phyloP scores from a whole-genome alignment of 2,329 filamentous ascomycete genomes.

The Colletotrichum euphorbiae region DNA sequence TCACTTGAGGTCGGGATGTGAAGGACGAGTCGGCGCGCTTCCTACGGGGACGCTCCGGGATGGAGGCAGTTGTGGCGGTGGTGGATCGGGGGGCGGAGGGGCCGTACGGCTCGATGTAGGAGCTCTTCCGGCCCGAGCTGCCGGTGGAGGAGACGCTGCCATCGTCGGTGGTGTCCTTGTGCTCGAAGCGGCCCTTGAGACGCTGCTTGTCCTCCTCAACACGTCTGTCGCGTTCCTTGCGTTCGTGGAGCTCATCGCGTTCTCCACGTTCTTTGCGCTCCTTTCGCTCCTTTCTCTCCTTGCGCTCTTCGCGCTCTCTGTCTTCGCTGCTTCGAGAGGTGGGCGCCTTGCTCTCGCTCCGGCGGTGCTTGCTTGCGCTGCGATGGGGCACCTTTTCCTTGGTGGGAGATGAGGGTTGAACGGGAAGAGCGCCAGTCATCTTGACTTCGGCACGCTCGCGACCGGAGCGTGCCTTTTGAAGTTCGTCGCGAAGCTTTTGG shows the following conservation, averaged over 20 bases:
- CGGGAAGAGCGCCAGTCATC: constrained; percentile 44
- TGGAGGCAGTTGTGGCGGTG: neutral
- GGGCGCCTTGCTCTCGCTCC: constrained; percentile 43
- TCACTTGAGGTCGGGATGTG: constrained; percentile 20
- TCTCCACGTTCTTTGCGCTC: constrained; percentile 53
- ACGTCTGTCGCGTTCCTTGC: constrained; percentile 41
- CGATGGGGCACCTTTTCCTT: constrained; percentile 44
- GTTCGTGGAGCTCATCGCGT: constrained; percentile 38
- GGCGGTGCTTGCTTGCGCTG: constrained; percentile 46
- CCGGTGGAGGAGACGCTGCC: constrained; percentile 43
- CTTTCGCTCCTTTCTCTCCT: constrained; percentile 49
- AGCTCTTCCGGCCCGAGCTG: constrained; percentile 43
- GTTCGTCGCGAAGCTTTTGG: constrained; percentile 38
- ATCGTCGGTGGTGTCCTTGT: constrained; percentile 43
- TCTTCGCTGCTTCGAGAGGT: constrained; percentile 17
- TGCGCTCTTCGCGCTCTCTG: constrained; percentile 42
- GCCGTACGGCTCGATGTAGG: constrained; percentile 41
- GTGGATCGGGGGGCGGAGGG: constrained; percentile 23
- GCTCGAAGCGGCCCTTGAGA: constrained; percentile 52
- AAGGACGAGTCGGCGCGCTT: constrained; percentile 26
- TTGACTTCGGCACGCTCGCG: constrained; percentile 40
- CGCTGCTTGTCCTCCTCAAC: constrained; percentile 50
- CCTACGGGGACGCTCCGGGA: constrained; percentile 3
- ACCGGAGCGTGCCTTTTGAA: constrained; percentile 26
- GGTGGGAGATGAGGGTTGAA: constrained; percentile 42